phyloP scores from a whole-genome alignment of 108 stramenopile genomes.

The Nitzschia inconspicua region DNA sequence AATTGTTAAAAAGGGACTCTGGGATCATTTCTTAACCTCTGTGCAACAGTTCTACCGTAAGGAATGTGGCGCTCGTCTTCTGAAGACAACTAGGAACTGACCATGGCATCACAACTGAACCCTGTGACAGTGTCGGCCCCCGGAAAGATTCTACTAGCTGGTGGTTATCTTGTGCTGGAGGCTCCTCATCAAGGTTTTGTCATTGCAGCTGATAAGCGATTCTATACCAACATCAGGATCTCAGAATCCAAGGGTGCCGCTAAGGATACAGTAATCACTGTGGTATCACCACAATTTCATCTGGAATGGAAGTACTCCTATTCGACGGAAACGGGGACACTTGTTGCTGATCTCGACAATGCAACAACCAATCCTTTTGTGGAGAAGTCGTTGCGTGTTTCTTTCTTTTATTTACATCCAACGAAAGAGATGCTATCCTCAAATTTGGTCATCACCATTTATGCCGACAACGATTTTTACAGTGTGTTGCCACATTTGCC shows the following conservation, averaged over 20 bases:
- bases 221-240: constrained; percentile 65
- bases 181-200: constrained; percentile 84
- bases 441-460: constrained; percentile 66
- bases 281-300: constrained; percentile 79
- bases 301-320: constrained; percentile 28
- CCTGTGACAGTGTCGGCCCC: constrained; percentile 68
- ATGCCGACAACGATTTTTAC: constrained; percentile 98
- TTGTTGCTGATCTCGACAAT: constrained; percentile 22
- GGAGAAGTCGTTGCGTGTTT: constrained; percentile 76
- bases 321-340: constrained; percentile 2
- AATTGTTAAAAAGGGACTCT: no score
- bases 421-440: background rate
- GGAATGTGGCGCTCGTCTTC: no score
- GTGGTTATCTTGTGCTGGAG: constrained; percentile 94
- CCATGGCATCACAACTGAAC: background rate
- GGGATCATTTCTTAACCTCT: no score
- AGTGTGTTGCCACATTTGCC: constrained; percentile 70
- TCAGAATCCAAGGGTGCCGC: constrained; percentile 5
- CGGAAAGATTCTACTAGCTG: constrained; percentile 91
- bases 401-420: constrained; percentile 29
- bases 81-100: background rate
- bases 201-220: constrained; percentile 80
- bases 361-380: constrained; percentile 64
- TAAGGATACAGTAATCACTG: constrained; percentile 26
- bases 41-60: no score